phyloP scores from a whole-genome alignment of 306 rosid genomes.

The Quercus engelmannii region DNA sequence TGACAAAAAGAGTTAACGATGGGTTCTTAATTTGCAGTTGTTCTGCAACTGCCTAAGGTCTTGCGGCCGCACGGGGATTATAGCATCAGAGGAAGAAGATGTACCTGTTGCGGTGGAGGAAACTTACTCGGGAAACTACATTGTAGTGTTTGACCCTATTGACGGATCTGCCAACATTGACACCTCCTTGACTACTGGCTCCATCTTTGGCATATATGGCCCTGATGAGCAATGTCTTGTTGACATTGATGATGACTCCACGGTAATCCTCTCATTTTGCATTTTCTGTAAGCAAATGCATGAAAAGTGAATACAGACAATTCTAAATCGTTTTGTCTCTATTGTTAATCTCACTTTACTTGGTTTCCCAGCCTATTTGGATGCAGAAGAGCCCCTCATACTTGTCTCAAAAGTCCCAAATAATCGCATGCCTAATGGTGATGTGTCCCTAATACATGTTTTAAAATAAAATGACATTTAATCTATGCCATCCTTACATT shows the following conservation, averaged over 20 bases:
- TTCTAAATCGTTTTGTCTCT: neutral
- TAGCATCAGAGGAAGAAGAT: slow-evolving; percentile 47
- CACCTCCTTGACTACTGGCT: slow-evolving; percentile 39
- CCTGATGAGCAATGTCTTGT: slow-evolving; percentile 38
- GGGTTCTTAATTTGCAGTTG: slow-evolving; percentile 15
- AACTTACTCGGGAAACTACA: slow-evolving; percentile 42
- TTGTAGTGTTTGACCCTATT: slow-evolving; percentile 43
- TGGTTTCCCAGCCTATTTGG: neutral
- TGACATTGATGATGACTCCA: slow-evolving; percentile 23
- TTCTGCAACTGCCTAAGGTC: slow-evolving; percentile 43
- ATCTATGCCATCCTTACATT: neutral
- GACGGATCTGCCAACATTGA: slow-evolving; percentile 47
- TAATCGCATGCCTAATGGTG: too few relatives aligned
- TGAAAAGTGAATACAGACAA: neutral
- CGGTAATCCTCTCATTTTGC: slow-evolving; percentile 21
- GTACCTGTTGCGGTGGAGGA: slow-evolving; percentile 48
- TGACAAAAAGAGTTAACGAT: neutral
- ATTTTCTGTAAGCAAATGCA: neutral
- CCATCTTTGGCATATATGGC: slow-evolving; percentile 41
- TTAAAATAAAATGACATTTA: too few relatives aligned
- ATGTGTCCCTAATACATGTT: too few relatives aligned
- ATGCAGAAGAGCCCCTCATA: neutral
- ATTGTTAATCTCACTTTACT: neutral
- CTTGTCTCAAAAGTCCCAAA: neutral
- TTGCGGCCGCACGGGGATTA: slow-evolving; percentile 36